Evolutionary conservation across 768 basidiomycete species (phyloP).

Genomic region (Mycena latifolia): DNA sequence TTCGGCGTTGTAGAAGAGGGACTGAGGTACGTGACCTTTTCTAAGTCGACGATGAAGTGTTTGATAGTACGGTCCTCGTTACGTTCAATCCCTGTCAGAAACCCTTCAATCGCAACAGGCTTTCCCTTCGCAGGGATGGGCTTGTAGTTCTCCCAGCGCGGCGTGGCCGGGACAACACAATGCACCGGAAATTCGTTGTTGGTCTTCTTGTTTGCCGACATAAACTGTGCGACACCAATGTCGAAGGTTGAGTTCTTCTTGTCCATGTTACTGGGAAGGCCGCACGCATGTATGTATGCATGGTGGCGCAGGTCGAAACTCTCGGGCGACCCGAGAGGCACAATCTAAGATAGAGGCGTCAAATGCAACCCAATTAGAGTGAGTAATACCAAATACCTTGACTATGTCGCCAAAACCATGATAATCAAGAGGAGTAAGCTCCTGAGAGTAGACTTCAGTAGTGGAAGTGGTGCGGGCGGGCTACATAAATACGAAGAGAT

Average conservation of each 20-base stretch:
- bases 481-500: neutral
- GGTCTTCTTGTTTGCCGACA: neutral
- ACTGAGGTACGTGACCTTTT: conserved; percentile 17
- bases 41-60: conserved; percentile 14
- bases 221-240: conserved; percentile 6
- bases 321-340: conserved; percentile 11
- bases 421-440: neutral
- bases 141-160: conserved; percentile 13
- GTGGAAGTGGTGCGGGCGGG: conserved; percentile 2
- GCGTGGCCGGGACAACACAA: conserved; percentile 1
- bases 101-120: conserved; percentile 15
- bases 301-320: neutral
- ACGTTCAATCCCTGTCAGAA: conserved; percentile 7
- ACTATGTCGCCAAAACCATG: conserved; percentile 5
- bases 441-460: conserved; percentile 9
- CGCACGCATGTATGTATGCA: neutral
- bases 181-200: neutral
- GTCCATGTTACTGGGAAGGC: conserved; percentile 1
- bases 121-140: conserved; percentile 7
- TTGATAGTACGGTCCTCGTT: conserved; percentile 3
- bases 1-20: conserved; percentile 1
- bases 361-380: neutral
- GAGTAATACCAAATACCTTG: neutral
- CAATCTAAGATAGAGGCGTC: neutral
- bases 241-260: conserved; percentile 20